Evolutionary conservation across 78 protist genomes (phyloP).

Genomic region (Ministeria vibrans): DNA sequence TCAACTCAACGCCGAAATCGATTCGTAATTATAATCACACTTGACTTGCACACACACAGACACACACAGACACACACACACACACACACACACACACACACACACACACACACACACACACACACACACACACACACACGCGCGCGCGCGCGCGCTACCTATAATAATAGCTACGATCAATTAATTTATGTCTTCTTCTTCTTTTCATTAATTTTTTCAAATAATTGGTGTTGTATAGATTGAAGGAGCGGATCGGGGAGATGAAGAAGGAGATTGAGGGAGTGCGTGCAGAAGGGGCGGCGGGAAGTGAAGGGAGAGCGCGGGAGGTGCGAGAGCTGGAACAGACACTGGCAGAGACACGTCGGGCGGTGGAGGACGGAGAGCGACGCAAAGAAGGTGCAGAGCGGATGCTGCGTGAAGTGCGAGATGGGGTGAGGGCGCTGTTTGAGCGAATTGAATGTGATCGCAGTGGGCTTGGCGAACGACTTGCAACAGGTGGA

Average conservation of each 20-base stretch:
- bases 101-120: too few species aligned
- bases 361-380: background rate
- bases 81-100: too few species aligned
- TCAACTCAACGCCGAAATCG: constrained; percentile 59
- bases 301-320: constrained; percentile 5
- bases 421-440: constrained; percentile 12
- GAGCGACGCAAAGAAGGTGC: constrained; percentile 26
- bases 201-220: too few species aligned
- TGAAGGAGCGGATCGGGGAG: constrained; percentile 38
- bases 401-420: too few species aligned
- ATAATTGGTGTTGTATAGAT: too few species aligned
- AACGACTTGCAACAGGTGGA: constrained; percentile 24
- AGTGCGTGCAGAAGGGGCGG: background rate
- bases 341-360: constrained; percentile 20
- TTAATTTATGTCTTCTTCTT: too few species aligned
- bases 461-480: background rate
- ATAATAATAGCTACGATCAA: too few species aligned
- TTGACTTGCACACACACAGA: too few species aligned
- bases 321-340: constrained; percentile 36
- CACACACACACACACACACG: too few species aligned
- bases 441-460: constrained; percentile 21
- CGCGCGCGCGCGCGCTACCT: too few species aligned
- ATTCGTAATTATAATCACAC: too few species aligned
- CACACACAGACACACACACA: too few species aligned
- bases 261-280: constrained; percentile 22